Percentiles rank a stretch among this genome's conserved stretches.
Evolutionary conservation across 1,284 basidiomycete genomes (phyloP).

Genomic region (Lignosus rhinocerotis): DNA sequence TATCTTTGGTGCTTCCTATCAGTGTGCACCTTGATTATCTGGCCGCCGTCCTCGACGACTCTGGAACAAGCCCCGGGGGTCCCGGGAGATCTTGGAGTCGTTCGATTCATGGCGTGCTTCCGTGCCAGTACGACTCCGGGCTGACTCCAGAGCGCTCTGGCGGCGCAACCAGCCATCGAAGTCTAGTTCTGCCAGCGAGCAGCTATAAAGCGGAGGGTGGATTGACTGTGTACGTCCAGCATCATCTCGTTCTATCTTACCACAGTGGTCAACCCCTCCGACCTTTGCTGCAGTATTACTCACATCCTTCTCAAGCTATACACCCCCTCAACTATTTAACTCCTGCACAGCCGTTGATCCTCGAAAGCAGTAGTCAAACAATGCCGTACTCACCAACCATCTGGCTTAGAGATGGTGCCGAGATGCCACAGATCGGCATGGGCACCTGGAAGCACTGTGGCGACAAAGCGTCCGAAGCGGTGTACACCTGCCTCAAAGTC

Average conservation of each 20-base stretch:
- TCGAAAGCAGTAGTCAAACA: neutral
- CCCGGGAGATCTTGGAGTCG: no score
- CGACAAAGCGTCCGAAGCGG: conserved; percentile 30
- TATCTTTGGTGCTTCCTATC: neutral
- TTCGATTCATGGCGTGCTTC: no score
- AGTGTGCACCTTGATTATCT: neutral
- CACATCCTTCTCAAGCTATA: neutral
- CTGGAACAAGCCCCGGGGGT: neutral
- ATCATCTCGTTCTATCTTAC: neutral
- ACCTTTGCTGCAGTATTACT: neutral
- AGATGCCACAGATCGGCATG: conserved; percentile 28
- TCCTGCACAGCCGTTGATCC: neutral
- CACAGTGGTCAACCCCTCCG: neutral
- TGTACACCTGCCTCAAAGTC: conserved; percentile 43
- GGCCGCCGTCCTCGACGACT: neutral
- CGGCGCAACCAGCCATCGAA: neutral
- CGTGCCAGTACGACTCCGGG: neutral
- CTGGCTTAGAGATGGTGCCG: conserved; percentile 18
- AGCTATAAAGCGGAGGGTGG: neutral
- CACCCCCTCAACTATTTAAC: neutral
- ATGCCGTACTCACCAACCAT: conserved; percentile 13
- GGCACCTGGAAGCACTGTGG: conserved; percentile 32
- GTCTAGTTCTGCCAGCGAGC: neutral
- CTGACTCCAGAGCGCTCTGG: neutral
- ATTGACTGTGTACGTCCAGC: neutral